These are phyloP conservation scores for Actinidia polygama DNA, from an alignment of 179 eudicot genomes.

Conservation along the genomic window DNA sequence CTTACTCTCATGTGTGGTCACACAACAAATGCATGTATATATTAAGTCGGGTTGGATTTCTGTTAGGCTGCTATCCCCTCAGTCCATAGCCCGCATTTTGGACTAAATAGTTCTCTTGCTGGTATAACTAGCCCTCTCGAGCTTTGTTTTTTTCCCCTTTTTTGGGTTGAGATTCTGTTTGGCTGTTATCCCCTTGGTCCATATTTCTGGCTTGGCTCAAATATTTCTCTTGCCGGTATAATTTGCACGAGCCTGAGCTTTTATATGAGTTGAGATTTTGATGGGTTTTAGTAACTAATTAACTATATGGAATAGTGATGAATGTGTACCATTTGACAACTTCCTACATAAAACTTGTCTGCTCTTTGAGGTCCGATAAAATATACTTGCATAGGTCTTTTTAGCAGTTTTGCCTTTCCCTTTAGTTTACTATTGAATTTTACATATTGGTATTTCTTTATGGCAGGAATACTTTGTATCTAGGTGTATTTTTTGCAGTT, in stretches of 20 bases:
- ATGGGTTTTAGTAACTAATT: not conserved
- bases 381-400: not conserved
- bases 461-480: constrained; percentile 89
- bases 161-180: not conserved
- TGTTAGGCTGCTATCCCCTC: constrained; percentile 10
- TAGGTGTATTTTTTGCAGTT: constrained; percentile 68
- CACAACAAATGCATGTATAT: too few species aligned
- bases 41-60: not conserved
- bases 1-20: not conserved
- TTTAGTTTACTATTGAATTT: not conserved
- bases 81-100: not conserved
- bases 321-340: not conserved
- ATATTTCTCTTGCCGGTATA: not conserved
- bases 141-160: too few species aligned
- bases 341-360: not conserved
- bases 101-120: not conserved
- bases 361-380: not conserved
- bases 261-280: not conserved
- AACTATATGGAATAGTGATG: not conserved
- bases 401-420: not conserved
- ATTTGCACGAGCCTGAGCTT: not conserved
- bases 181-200: constrained; percentile 7
- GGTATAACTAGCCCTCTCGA: not conserved
- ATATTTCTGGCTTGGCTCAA: not conserved
- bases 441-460: constrained; percentile 14